A percentile compares a stretch with the other conserved stretches of the same genome.
These are phyloP conservation scores for Fusarium sp. DNA, from an alignment of 2,329 filamentous ascomycete species.

Conservation along the genomic window DNA sequence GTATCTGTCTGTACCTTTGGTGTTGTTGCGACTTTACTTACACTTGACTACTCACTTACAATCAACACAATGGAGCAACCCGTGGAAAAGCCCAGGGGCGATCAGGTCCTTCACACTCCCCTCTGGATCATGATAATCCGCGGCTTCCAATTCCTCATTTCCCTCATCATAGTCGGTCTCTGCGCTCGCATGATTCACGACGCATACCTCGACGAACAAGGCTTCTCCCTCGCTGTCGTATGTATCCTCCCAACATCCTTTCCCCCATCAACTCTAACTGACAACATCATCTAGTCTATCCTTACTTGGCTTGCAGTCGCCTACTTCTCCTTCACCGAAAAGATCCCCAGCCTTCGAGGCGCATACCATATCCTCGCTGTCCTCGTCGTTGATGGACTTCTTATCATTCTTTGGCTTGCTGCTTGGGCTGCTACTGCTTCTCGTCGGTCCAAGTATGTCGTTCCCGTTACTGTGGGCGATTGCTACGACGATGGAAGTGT, in stretches of 20 bases:
- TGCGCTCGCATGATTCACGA: conserved; percentile 52
- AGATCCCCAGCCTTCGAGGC: conserved; percentile 45
- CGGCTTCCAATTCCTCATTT: conserved; percentile 53
- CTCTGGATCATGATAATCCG: conserved; percentile 56
- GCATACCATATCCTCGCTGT: conserved; percentile 58
- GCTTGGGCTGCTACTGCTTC: conserved; percentile 55
- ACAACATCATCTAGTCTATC: conserved; percentile 48
- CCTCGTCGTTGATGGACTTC: conserved; percentile 54
- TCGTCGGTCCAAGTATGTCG: conserved; percentile 50
- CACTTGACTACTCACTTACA: background rate
- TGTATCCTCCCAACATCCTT: background rate
- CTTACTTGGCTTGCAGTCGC: conserved; percentile 58
- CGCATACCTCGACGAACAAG: conserved; percentile 33
- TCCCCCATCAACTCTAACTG: background rate
- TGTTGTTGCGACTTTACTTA: background rate
- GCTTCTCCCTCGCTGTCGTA: conserved; percentile 36
- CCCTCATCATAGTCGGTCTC: conserved; percentile 56
- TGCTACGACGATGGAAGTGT: conserved; percentile 53
- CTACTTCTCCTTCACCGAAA: conserved; percentile 57
- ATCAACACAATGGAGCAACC: conserved; percentile 29
- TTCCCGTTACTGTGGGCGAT: conserved; percentile 43
- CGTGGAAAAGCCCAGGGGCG: conserved; percentile 12
- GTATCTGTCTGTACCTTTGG: background rate
- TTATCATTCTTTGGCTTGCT: conserved; percentile 60
- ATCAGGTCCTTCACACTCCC: conserved; percentile 54